Base-by-base conservation (phyloP, 2,329 filamentous ascomycete species). In the Thelonectria blattea region DNA sequence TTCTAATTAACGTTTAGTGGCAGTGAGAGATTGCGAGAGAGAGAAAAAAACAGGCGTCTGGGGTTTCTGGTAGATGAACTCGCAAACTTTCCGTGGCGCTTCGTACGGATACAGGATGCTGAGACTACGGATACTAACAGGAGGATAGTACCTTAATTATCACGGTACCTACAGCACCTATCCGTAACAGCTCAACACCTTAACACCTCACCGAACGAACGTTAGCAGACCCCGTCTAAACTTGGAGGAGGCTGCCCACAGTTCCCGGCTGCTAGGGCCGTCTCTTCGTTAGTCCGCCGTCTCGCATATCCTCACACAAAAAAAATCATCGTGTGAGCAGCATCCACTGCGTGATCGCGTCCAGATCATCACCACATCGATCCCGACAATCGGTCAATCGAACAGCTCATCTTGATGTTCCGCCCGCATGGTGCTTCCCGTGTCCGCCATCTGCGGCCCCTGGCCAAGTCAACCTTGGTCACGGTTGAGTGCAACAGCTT, bases 391-490 rank as follows among this genome's bases (percentile, higher is more conserved):
- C 49, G 60, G 45, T 43, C 53, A 34, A 47, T 52, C 51, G 42
- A 65, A 65, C 63, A 65, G 63, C 67, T 63, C 65, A 62, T 60
- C 64, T 68, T 66, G 52, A 71, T 69, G 68, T 60, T 69, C 65
- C 65, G 54, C 39, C 65, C 65, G 62, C 60, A 71, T 71, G 68
- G 67, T 67, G 65, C 56, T 63, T 66, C 65, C 48, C 56, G 66
- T 62, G 65, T 62, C 64, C 60, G 68, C 67, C 67, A 67, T 71
- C 65, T 69, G 64, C 68, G 64, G 65, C 62, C 68, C 64, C 65
- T 70, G 53, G 58, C 65, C 54, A 60, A 58, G 20, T 51, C 64
- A 39, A 59, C 63, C 46, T 18, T 9, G 47, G 18, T 46, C 54
- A 56, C 34, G 18, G 34, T 9, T 43, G 48, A 37, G 30, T 22